Conservation (phyloP, 805 yeast species). For the Isabelozyma rhagii region DNA sequence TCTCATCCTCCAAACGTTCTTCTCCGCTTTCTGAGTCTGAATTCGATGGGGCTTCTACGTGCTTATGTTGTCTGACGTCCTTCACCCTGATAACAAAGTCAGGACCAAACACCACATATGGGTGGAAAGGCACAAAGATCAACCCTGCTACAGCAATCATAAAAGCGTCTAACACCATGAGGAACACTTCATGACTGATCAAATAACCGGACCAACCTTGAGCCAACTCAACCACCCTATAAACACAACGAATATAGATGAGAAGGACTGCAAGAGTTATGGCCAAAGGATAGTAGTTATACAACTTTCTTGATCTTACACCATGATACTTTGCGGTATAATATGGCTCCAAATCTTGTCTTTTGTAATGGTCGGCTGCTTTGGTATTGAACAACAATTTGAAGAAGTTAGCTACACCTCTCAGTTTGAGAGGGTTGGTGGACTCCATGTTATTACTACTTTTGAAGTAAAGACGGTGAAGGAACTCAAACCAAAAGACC, state of each 20-base stretch:
- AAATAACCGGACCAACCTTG: conserved; percentile 38
- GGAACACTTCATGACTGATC: conserved; percentile 31
- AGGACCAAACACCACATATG: conserved; percentile 31
- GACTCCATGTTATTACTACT: conserved; percentile 10
- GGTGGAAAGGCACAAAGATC: conserved; percentile 37
- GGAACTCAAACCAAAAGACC: conserved; percentile 33
- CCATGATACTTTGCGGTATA: conserved; percentile 24
- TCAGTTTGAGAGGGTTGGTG: conserved; percentile 12
- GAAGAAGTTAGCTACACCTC: conserved; percentile 22
- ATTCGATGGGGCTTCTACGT: neutral
- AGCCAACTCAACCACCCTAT: conserved; percentile 39
- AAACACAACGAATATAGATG: conserved; percentile 34
- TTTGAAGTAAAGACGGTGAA: conserved; percentile 29
- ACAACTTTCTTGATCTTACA: conserved; percentile 23
- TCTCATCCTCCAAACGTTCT: too few relatives aligned
- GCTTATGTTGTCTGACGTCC: neutral
- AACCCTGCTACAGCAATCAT: conserved; percentile 37
- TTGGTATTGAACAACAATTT: conserved; percentile 24
- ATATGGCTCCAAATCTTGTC: conserved; percentile 20
- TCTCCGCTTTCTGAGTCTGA: neutral
- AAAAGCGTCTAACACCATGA: conserved; percentile 37
- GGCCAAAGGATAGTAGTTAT: conserved; percentile 31
- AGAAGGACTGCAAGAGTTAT: conserved; percentile 28
- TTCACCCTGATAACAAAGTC: neutral
- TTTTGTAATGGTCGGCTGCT: conserved; percentile 19